These are phyloP conservation scores for Aspergillus ustus DNA, from an alignment of 2,329 filamentous ascomycete genomes.

Conservation along the genomic window DNA sequence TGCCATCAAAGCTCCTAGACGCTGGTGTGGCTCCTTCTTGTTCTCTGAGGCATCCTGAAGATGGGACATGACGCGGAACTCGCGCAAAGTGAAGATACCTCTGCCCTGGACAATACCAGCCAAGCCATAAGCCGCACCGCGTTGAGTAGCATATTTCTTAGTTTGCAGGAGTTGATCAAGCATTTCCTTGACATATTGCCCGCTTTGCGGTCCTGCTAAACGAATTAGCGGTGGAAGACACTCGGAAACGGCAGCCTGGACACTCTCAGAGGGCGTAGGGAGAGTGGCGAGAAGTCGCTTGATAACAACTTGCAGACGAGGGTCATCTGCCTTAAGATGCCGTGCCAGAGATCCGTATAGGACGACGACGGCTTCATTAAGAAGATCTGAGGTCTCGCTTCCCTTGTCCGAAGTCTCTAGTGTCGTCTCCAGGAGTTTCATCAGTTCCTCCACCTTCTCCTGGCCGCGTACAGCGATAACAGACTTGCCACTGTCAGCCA, in stretches of 20 bases:
- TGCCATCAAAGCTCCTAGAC: slow-evolving; percentile 85
- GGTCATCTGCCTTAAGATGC: slow-evolving; percentile 82
- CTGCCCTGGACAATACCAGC: slow-evolving; percentile 88
- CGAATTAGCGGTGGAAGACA: slow-evolving; percentile 90
- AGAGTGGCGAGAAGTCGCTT: slow-evolving; percentile 83
- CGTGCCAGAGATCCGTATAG: slow-evolving; percentile 93
- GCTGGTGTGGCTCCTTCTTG: slow-evolving; percentile 87
- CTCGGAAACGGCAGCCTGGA: slow-evolving; percentile 94
- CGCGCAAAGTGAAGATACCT: slow-evolving; percentile 78
- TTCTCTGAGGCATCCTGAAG: slow-evolving; percentile 86
- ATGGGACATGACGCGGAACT: slow-evolving; percentile 82
- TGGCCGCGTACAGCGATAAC: slow-evolving; percentile 83
- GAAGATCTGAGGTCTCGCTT: slow-evolving; percentile 79
- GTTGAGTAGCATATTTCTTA: slow-evolving; percentile 89
- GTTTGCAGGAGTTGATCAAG: slow-evolving; percentile 81
- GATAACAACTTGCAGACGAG: slow-evolving; percentile 85
- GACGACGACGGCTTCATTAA: slow-evolving; percentile 97
- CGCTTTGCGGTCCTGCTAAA: slow-evolving; percentile 75
- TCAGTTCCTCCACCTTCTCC: slow-evolving; percentile 81
- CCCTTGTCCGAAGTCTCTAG: slow-evolving; percentile 84
- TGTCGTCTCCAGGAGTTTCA: slow-evolving; percentile 87
- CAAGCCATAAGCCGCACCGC: slow-evolving; percentile 92
- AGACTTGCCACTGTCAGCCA: slow-evolving; percentile 86
- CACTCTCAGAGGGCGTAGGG: slow-evolving; percentile 92
- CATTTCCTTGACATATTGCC: slow-evolving; percentile 79